These are phyloP conservation scores for Vaccinium corymbosum DNA, from an alignment of 148 eudicot species.

Conservation along the genomic window DNA sequence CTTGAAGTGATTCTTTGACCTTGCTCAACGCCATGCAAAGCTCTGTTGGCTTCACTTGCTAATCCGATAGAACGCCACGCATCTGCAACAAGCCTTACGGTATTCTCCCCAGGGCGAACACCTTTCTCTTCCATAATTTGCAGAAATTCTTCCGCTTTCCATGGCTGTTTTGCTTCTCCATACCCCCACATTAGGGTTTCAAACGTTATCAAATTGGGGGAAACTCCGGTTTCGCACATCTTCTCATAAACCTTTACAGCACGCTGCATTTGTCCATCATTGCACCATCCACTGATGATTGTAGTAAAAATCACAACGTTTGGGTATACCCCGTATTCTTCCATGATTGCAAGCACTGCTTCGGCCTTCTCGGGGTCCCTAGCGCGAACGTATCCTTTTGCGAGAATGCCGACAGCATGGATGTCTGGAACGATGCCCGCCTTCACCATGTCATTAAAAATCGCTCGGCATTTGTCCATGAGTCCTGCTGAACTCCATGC, in stretches of 20 bases:
- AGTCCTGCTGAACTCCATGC: slow-evolving; percentile 88
- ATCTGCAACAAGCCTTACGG: slow-evolving; percentile 65
- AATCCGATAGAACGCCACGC: slow-evolving; percentile 83
- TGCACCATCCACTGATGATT: slow-evolving; percentile 94
- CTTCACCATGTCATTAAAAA: slow-evolving; percentile 74
- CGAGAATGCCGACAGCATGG: slow-evolving; percentile 84
- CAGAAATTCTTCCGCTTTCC: slow-evolving; percentile 82
- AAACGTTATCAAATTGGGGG: slow-evolving; percentile 75
- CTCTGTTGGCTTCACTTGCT: slow-evolving; percentile 52
- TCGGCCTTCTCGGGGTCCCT: slow-evolving; percentile 75
- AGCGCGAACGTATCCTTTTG: slow-evolving; percentile 87
- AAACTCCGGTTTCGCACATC: slow-evolving; percentile 60
- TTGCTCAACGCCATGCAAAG: slow-evolving; percentile 23
- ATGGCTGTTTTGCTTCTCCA: slow-evolving; percentile 81
- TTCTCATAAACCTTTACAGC: slow-evolving; percentile 57
- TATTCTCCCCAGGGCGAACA: slow-evolving; percentile 48
- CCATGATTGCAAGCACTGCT: slow-evolving; percentile 49
- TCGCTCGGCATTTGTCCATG: slow-evolving; percentile 73
- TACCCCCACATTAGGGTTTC: slow-evolving; percentile 91
- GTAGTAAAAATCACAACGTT: slow-evolving; percentile 85
- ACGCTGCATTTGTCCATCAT: slow-evolving; percentile 70
- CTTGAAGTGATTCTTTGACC: slow-evolving; percentile 6
- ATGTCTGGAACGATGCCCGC: slow-evolving; percentile 70
- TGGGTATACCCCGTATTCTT: slow-evolving; percentile 44
- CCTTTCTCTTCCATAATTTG: slow-evolving; percentile 55